Evolutionary conservation across 2,329 filamentous ascomycete genomes (phyloP), one percentile per base, ranked within the genome.

Genomic region (Trichoderma brevicompactum): DNA sequence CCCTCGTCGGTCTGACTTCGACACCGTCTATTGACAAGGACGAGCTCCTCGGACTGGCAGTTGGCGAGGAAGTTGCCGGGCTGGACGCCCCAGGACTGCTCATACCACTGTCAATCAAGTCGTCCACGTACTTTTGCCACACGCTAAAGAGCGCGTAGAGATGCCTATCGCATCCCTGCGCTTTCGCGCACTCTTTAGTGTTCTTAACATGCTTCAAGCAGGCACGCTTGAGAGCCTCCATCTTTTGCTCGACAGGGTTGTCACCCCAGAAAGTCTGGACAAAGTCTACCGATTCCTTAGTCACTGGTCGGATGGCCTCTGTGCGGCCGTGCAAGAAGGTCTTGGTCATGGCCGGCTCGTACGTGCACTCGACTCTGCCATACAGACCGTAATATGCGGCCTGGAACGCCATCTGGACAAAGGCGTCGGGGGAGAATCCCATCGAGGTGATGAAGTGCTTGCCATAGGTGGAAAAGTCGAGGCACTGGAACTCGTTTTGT

Each of bases 331-430:
- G 95, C 67, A 96, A 87, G 79, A 87, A 99, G 66, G 90, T 82
- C 77, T 99, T 99, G 59, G 95, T 99, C 95, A 99, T 98, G 48
- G 95, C 94, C 7, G 95, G 95, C 78, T 99, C 95, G 76, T 99
- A 99, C 0, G 94, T 95, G 74, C 92, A 96, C 77, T 98, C 95
- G 1, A 97, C 87, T 5, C 92, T 88, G 3, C 95, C 95, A 72
- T 98, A 99, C 7, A 99, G 84, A 2, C 95, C 95, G 73, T 97
- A 99, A 81, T 99, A 98, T 1, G 95, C 94, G 5, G 94, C 94
- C 77, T 99, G 95, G 80, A 97, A 97, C 0, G 95, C 95, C 94
- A 99, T 98, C 77, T 99, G 95, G 19, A 99, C 92, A 75, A 97
- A 99, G 0, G 95, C 95, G 75, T 98, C 95, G 0, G 95, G 94